These are phyloP conservation scores for Geotrichum restrictum DNA, from an alignment of 1,139 yeast genomes.

Conservation along the genomic window DNA sequence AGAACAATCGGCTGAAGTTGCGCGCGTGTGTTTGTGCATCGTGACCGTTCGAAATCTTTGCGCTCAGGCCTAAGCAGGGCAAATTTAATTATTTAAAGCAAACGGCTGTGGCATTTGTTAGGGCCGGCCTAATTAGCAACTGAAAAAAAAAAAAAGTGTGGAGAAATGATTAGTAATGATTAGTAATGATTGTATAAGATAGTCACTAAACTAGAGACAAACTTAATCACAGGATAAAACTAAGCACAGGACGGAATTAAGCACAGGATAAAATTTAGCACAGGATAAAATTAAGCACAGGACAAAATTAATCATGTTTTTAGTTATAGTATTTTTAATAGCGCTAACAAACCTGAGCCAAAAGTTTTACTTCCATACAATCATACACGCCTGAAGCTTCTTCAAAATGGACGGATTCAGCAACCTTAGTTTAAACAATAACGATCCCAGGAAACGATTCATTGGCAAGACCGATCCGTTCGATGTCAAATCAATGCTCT, in stretches of 20 bases:
- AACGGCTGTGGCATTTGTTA: too few species aligned
- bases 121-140: not conserved
- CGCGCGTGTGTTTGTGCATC: too few species aligned
- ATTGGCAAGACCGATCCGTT: constrained; percentile 11
- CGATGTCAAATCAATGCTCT: constrained; percentile 14
- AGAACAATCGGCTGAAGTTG: too few species aligned
- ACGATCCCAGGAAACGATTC: not conserved
- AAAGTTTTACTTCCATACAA: not conserved
- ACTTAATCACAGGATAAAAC: not conserved
- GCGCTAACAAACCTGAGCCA: too few species aligned
- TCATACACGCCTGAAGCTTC: not conserved
- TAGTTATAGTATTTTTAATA: too few species aligned
- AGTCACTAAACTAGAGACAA: too few species aligned
- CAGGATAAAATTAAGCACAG: not conserved
- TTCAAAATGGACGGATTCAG: constrained; percentile 6
- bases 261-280: not conserved
- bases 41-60: too few species aligned
- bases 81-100: too few species aligned
- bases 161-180: too few species aligned
- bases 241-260: not conserved
- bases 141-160: not conserved
- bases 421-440: not conserved
- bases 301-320: not conserved
- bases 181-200: too few species aligned
- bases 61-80: too few species aligned